These are phyloP conservation scores for Mrakia gelida DNA, from an alignment of 768 basidiomycete genomes.

Conservation along the genomic window DNA sequence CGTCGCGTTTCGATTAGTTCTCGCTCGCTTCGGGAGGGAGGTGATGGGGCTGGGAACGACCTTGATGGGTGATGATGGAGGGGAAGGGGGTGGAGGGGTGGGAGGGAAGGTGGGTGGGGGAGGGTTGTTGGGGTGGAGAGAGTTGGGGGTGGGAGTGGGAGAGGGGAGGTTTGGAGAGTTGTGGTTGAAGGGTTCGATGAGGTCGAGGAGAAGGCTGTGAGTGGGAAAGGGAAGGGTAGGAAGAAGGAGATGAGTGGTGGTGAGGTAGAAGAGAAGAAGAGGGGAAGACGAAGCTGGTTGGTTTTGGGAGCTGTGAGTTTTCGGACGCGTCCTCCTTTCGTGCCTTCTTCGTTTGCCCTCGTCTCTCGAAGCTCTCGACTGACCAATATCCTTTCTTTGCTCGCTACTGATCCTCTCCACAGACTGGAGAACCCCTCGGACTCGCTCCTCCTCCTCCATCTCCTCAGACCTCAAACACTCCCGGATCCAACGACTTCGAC, in stretches of 20 bases:
- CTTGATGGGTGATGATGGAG: background rate
- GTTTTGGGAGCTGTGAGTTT: constrained; percentile 8
- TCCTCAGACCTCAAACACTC: background rate
- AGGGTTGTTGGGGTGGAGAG: background rate
- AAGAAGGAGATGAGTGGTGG: background rate
- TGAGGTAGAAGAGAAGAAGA: background rate
- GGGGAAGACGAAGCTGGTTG: background rate
- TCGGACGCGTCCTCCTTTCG: background rate
- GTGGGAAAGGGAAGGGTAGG: background rate
- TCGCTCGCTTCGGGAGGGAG: constrained; percentile 1
- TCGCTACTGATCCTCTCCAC: too few relatives aligned
- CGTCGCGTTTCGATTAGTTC: constrained; percentile 4
- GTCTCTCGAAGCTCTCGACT: too few relatives aligned
- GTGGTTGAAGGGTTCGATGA: background rate
- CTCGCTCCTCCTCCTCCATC: background rate
- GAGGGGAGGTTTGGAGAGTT: constrained; percentile 8
- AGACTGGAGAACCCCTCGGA: constrained; percentile 25
- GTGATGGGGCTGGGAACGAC: background rate
- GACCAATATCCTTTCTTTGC: too few relatives aligned
- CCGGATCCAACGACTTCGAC: background rate
- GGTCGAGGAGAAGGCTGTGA: background rate
- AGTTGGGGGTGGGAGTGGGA: background rate
- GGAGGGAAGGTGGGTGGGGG: constrained; percentile 3
- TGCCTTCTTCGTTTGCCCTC: background rate
- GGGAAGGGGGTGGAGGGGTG: background rate